A percentile compares a stretch with the other conserved stretches of the same genome.
Conservation (phyloP, 306 rosid genomes). For the Sicyos edulis region DNA sequence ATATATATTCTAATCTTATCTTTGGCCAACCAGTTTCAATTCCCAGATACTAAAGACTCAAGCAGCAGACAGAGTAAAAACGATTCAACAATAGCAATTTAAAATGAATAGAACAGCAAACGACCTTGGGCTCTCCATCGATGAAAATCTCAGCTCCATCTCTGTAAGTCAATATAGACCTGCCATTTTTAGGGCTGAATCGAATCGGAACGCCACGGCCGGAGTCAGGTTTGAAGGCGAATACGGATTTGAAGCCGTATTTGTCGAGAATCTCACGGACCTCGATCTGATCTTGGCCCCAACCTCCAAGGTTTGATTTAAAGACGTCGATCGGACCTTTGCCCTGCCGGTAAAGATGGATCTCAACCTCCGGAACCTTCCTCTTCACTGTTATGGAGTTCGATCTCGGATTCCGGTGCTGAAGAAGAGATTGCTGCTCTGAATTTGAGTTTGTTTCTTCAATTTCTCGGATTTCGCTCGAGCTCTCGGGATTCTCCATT, state of each 20-base stretch:
- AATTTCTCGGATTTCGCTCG: constrained; percentile 27
- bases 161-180: constrained; percentile 55
- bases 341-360: constrained; percentile 57
- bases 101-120: no score
- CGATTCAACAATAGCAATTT: neutral
- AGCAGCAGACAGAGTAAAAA: neutral
- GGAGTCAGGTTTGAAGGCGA: constrained; percentile 44
- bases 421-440: constrained; percentile 14
- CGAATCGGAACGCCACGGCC: constrained; percentile 78
- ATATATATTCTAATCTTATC: no score
- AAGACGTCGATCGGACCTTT: constrained; percentile 71
- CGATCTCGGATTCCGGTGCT: neutral
- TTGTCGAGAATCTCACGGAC: constrained; percentile 67
- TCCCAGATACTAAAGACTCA: neutral
- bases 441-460: constrained; percentile 24
- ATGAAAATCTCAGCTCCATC: constrained; percentile 54
- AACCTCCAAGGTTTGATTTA: constrained; percentile 58
- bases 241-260: constrained; percentile 55
- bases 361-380: constrained; percentile 53
- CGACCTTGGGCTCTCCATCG: constrained; percentile 88
- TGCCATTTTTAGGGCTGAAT: constrained; percentile 62
- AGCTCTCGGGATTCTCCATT: constrained; percentile 18
- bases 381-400: constrained; percentile 26
- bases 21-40: neutral
- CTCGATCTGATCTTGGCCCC: constrained; percentile 89